These are phyloP conservation scores for Hibiscus trionum DNA, from an alignment of 345 rosid species.

Conservation along the genomic window DNA sequence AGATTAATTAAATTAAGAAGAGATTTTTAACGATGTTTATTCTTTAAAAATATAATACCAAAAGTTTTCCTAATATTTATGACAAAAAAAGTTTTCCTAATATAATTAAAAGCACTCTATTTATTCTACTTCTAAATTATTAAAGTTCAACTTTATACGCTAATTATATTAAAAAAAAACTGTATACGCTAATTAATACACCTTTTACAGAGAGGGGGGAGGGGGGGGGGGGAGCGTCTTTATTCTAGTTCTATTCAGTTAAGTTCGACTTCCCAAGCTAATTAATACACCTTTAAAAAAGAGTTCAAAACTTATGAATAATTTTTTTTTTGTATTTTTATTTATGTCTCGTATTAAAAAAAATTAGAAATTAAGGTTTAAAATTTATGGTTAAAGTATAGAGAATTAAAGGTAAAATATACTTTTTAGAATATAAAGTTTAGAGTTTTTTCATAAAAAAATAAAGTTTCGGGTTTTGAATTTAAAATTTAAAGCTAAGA, in stretches of 20 bases:
- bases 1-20: too few relatives aligned
- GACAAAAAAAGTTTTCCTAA: neutral
- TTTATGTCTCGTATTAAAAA: too few relatives aligned
- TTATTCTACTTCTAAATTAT: neutral
- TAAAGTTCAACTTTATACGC: neutral
- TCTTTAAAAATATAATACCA: neutral
- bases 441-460: too few relatives aligned
- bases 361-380: too few relatives aligned
- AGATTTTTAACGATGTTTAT: too few relatives aligned
- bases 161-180: neutral
- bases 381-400: too few relatives aligned
- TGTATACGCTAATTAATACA: neutral
- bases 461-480: too few relatives aligned
- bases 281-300: constrained; percentile 3
- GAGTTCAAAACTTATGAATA: neutral
- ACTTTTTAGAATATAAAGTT: too few relatives aligned
- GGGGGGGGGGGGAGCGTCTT: neutral
- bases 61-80: neutral
- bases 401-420: too few relatives aligned
- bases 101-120: neutral
- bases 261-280: neutral
- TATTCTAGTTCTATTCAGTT: neutral
- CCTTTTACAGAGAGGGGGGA: neutral
- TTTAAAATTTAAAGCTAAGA: too few relatives aligned
- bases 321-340: too few relatives aligned